phyloP scores from a whole-genome alignment of 495 filamentous ascomycete genomes.

The Darksidea phi region DNA sequence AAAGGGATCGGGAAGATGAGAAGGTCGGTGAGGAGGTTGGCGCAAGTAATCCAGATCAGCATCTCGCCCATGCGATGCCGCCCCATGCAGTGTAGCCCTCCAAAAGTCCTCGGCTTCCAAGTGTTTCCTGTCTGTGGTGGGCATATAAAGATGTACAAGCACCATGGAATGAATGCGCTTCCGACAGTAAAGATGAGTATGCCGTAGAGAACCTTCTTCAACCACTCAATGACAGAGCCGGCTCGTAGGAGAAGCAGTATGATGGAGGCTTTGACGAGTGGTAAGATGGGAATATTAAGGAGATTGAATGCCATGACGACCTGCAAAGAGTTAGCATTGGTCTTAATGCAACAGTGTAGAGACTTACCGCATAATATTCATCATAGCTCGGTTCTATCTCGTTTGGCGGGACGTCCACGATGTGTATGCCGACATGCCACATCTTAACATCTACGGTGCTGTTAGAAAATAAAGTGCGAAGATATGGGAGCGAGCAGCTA shows the following conservation, averaged over 20 bases:
- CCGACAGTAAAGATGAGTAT: constrained; percentile 32
- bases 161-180: constrained; percentile 30
- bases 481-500: not conserved
- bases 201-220: constrained; percentile 31
- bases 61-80: constrained; percentile 31
- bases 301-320: constrained; percentile 33
- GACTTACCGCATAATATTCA: constrained; percentile 29
- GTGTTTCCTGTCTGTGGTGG: constrained; percentile 34
- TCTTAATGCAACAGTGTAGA: not conserved
- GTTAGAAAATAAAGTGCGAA: not conserved
- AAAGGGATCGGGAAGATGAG: constrained; percentile 36
- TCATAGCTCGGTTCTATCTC: constrained; percentile 32
- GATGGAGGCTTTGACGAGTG: constrained; percentile 31
- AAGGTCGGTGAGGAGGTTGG: constrained; percentile 32
- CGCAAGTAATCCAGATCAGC: constrained; percentile 35
- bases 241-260: constrained; percentile 31
- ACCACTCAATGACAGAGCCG: constrained; percentile 32
- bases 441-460: constrained; percentile 26
- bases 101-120: constrained; percentile 33
- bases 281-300: constrained; percentile 32
- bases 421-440: constrained; percentile 35
- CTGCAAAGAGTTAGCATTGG: constrained; percentile 8
- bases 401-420: constrained; percentile 23
- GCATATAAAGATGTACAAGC: constrained; percentile 33
- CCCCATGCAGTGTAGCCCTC: constrained; percentile 29